Base-by-base conservation (phyloP, 2,329 filamentous ascomycete genomes). In the Aspergillus sergii region DNA sequence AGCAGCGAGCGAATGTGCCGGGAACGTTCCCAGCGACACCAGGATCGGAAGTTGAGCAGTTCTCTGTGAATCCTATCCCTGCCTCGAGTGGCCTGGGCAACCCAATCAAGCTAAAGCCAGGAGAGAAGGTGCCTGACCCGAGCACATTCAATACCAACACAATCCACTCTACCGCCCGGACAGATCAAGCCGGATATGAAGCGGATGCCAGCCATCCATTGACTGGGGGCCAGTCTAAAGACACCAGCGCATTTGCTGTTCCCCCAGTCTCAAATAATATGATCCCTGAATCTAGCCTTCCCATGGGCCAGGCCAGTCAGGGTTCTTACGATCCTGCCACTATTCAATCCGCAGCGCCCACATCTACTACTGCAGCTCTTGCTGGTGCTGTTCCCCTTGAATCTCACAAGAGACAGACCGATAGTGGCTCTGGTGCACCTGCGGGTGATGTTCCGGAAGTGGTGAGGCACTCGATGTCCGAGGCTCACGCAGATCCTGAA, bases 161-260 rank as follows among this genome's bases (percentile, higher is more conserved):
- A 57, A 86, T 97, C 73, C 87, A 89, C 48, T 87, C 85, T 68
- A 86, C 83, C 30, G 84, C 83, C 41, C 83, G 81, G 72, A 86
- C 92, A 23, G 94, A 97, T 76, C 86, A 93, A 77, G 91, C 89
- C 69, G 94, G 92, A 1, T 98, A 97, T 78, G 90, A 96, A 77
- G 91, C 91, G 78, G 88, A 89, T 67, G 85, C 88, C 62, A 82
- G 80, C 72, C 67, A 76, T 41, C 72, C 77, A 39, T 73, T 84
- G 14, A 78, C 80, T n/a, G 79, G 82, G 28, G 78, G 58, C 9
- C 57, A 61, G 45, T 19, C 58, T 12, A 57, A 61, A 12, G 76
- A 75, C 11, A 76, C 79, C 34, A 76, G 74, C 80, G 69, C 71
- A 68, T 80, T 83, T 56, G 78, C 83, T 61, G 74, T 89, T 41